Evolutionary conservation across 805 yeast genomes (phyloP).

Genomic region (Zygosaccharomyces lentus): DNA sequence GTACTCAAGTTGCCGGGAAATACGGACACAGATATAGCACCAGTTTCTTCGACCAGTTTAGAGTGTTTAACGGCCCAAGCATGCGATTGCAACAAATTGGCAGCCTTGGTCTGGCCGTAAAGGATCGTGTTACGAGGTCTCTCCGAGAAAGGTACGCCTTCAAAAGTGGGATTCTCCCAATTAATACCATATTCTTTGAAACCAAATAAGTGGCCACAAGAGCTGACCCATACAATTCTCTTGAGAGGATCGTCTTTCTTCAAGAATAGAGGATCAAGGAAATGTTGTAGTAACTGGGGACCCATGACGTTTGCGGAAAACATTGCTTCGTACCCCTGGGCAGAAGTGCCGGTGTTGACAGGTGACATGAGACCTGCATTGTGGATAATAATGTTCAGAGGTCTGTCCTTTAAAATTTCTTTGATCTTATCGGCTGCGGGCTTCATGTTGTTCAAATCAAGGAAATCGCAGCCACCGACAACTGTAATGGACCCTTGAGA

Average conservation of each 20-base stretch:
- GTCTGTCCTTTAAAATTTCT: conserved; percentile 15
- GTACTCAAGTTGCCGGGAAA: conserved; percentile 38
- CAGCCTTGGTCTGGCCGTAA: conserved; percentile 42
- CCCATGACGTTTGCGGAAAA: conserved; percentile 39
- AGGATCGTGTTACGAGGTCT: conserved; percentile 20
- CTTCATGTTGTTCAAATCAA: conserved; percentile 37
- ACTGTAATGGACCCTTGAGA: conserved; percentile 27
- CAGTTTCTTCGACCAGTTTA: conserved; percentile 22
- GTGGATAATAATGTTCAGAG: conserved; percentile 34
- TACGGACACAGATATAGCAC: conserved; percentile 34
- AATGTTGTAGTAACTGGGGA: conserved; percentile 38
- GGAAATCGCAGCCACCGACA: conserved; percentile 35
- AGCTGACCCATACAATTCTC: conserved; percentile 40
- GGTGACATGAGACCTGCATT: conserved; percentile 39
- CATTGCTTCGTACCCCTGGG: conserved; percentile 38
- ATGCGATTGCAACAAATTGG: conserved; percentile 34
- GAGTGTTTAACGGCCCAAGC: conserved; percentile 34
- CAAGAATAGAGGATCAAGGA: conserved; percentile 36
- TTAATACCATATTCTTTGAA: conserved; percentile 34
- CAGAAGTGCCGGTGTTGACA: conserved; percentile 25
- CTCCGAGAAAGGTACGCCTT: conserved; percentile 14
- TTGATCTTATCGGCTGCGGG: conserved; percentile 28
- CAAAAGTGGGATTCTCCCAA: conserved; percentile 30
- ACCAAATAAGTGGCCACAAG: conserved; percentile 33
- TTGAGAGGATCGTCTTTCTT: conserved; percentile 31